phyloP scores from a whole-genome alignment of 805 yeast species.

The Ogataea naganishii region DNA sequence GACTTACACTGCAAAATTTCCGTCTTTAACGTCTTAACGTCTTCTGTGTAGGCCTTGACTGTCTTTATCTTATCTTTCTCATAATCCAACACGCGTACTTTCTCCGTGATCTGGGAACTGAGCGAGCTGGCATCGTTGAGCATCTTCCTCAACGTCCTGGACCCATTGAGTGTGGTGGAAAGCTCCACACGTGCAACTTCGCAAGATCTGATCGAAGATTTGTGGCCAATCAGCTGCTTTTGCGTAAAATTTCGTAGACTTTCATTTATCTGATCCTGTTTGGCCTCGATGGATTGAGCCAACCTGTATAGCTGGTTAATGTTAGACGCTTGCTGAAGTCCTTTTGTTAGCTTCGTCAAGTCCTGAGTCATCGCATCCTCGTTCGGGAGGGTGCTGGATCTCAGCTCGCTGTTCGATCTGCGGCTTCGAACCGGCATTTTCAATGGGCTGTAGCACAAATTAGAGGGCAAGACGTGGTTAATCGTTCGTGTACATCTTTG shows the following conservation, averaged over 20 bases:
- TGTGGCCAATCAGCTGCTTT: constrained; percentile 28
- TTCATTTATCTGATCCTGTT: constrained; percentile 17
- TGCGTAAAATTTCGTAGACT: constrained; percentile 13
- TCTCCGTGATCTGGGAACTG: constrained; percentile 59
- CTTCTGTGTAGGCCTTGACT: constrained; percentile 55
- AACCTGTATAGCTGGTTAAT: constrained; percentile 15
- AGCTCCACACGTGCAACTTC: constrained; percentile 58
- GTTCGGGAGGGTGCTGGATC: too few relatives aligned
- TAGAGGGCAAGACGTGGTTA: too few relatives aligned
- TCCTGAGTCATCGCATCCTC: constrained; percentile 14
- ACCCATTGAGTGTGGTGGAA: constrained; percentile 48
- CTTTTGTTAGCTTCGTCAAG: constrained; percentile 11
- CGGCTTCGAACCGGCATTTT: too few relatives aligned
- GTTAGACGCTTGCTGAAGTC: constrained; percentile 15
- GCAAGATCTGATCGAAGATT: constrained; percentile 30
- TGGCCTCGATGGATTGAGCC: constrained; percentile 13
- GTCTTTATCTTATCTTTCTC: constrained; percentile 59
- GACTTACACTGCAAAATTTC: constrained; percentile 57
- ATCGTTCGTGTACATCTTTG: too few relatives aligned
- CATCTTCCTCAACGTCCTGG: constrained; percentile 45
- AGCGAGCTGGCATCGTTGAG: constrained; percentile 54
- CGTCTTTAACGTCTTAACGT: constrained; percentile 57
- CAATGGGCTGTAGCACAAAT: too few relatives aligned
- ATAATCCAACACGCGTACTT: constrained; percentile 59
- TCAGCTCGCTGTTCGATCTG: too few relatives aligned